phyloP scores from a whole-genome alignment of 2,329 filamentous ascomycete species.

The Calonectria pauciramosa region DNA sequence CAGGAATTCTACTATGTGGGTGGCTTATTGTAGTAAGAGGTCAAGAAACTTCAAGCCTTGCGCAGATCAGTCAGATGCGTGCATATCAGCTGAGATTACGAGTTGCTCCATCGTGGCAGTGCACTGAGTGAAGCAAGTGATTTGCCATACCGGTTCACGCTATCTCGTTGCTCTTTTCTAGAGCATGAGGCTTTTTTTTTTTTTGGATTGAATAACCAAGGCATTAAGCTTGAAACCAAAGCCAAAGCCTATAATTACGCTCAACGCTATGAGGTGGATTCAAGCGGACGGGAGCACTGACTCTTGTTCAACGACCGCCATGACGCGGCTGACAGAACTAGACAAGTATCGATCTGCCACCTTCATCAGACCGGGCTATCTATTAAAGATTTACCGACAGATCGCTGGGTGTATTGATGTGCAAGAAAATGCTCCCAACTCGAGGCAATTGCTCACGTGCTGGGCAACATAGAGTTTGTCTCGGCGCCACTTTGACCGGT shows the following conservation, averaged over 20 bases:
- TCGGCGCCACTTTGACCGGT: background rate
- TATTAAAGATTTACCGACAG: background rate
- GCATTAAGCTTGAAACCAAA: background rate
- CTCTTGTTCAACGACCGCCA: background rate
- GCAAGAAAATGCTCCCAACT: background rate
- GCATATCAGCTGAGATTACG: background rate
- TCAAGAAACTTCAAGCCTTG: background rate
- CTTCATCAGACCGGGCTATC: background rate
- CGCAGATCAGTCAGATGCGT: background rate
- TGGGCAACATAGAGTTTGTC: background rate
- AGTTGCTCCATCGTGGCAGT: background rate
- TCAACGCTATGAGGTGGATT: background rate
- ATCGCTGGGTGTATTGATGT: background rate
- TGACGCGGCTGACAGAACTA: background rate
- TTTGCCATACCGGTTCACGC: background rate
- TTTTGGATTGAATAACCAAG: background rate
- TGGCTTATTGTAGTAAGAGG: background rate
- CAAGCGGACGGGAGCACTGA: background rate
- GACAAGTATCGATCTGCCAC: background rate
- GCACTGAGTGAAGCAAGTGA: background rate
- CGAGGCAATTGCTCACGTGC: background rate
- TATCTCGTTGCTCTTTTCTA: background rate
- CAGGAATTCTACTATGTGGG: background rate
- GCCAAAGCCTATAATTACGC: background rate
- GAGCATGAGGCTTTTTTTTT: too few relatives aligned